These are phyloP conservation scores for Funneliformis caledonium DNA, from an alignment of 371 early-diverging fungal genomes.

Conservation along the genomic window DNA sequence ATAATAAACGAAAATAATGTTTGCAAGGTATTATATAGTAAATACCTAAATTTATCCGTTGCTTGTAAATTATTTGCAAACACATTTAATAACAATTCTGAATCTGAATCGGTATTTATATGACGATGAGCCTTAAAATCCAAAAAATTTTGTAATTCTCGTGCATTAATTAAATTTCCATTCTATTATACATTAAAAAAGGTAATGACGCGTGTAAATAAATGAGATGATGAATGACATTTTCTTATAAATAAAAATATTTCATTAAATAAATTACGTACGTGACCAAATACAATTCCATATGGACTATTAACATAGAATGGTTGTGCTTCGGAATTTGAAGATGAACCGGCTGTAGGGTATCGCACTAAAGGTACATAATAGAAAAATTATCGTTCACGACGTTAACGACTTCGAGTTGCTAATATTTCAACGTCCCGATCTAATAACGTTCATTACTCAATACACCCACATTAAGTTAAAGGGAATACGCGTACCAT, in stretches of 20 bases:
- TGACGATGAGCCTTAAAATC: constrained; percentile 96
- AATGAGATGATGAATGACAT: neutral
- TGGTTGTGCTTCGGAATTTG: constrained; percentile 95
- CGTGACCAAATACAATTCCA: constrained; percentile 95
- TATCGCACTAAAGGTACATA: constrained; percentile 77
- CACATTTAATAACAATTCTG: constrained; percentile 94
- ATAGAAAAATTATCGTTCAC: constrained; percentile 2
- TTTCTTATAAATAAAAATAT: neutral
- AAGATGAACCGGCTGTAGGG: constrained; percentile 95
- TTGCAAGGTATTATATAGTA: neutral
- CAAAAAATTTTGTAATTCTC: constrained; percentile 81
- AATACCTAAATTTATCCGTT: constrained; percentile 89
- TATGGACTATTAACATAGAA: constrained; percentile 99
- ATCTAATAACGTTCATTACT: neutral
- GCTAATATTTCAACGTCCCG: neutral
- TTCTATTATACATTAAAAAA: constrained; percentile 61
- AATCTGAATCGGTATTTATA: constrained; percentile 98
- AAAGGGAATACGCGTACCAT: constrained; percentile 67
- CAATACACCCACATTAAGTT: neutral
- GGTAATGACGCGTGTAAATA: too few relatives aligned
- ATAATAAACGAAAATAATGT: too few relatives aligned
- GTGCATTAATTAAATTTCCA: constrained; percentile 95
- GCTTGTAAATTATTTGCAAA: constrained; percentile 91
- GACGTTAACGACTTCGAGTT: neutral
- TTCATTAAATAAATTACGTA: constrained; percentile 48